Evolutionary conservation across 306 rosid species (phyloP).

Genomic region (Rosa multiflora): DNA sequence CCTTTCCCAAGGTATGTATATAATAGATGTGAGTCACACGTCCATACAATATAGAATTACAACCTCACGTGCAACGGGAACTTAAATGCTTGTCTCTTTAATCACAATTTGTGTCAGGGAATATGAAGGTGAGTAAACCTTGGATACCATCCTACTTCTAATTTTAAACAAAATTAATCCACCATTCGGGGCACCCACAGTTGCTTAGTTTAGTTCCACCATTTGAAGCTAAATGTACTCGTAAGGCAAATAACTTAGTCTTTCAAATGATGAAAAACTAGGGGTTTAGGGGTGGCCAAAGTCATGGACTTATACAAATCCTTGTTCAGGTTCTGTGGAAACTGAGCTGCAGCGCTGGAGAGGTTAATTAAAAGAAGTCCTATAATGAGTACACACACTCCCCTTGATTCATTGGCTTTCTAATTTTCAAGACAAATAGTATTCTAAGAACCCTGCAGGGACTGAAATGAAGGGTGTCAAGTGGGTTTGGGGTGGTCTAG

Average conservation of each 20-base stretch:
- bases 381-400: conserved; percentile 27
- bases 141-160: conserved; percentile 56
- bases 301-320: not conserved
- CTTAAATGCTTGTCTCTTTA: conserved; percentile 49
- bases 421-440: conserved; percentile 11
- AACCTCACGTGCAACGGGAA: conserved; percentile 62
- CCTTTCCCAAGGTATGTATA: conserved; percentile 29
- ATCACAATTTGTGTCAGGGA: conserved; percentile 49
- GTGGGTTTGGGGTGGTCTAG: conserved; percentile 2
- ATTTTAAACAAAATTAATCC: conserved; percentile 27
- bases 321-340: conserved; percentile 15
- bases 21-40: conserved; percentile 48
- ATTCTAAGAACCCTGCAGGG: not conserved
- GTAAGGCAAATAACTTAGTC: not conserved
- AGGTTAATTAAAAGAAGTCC: not conserved
- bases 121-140: conserved; percentile 54
- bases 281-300: conserved; percentile 1
- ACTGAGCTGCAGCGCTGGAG: conserved; percentile 16
- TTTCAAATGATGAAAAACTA: not conserved
- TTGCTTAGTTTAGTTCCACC: not conserved
- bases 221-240: not conserved
- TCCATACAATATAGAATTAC: conserved; percentile 38
- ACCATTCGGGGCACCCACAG: not conserved
- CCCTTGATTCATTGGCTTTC: conserved; percentile 29
- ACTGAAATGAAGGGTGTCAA: conserved; percentile 13